Evolutionary conservation across 257 asterid genomes (phyloP), one percentile per base, ranked within the genome.

Genomic region (Nemophila menziesii): DNA sequence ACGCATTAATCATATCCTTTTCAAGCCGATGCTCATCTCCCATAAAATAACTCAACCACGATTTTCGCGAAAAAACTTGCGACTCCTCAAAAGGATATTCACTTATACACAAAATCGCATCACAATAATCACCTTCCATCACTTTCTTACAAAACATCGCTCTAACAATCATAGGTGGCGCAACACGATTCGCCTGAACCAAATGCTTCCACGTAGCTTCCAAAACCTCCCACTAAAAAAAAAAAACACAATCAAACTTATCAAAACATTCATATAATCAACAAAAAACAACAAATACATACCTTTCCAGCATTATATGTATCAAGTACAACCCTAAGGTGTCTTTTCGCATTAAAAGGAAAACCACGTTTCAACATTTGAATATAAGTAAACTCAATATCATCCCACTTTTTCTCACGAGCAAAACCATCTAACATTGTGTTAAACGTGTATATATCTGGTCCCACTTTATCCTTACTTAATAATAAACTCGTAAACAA

Each of bases 301-400:
- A 89, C 97, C 98, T 80, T 74, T 54, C 94, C 98, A 58, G 77
- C 90, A 41, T 66, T 63, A 39, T 66, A 43, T n/a, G 92, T 80
- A 64, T 68, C 82, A 46, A 84, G 58, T 23, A 84, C 37, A n/a
- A 76, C 49, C 22, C 54, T 72, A 57, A 89, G 79, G 56, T 89
- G 98, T 39, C 94, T 84, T 62, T 80, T 84, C 41, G 76, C 60
- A 41, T 80, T 89, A 75, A 83, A 89, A 43, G 64, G 93, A 60
- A 71, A 77, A 24, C 95, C 90, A 24, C 51, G 65, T 62, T 67
- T 70, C 65, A 84, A 69, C 97, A 89, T 84, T 54, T 72, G 70
- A 24, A 49, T 23, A 26, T 75, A 89, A 14, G 67, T 68, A 66
- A 78, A 70, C 72, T 70, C 77, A 42, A 80, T 77, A 58, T 89